Percentiles rank a stretch among this genome's conserved stretches.
These are phyloP conservation scores for Dictyostelium capitatum DNA, from an alignment of 78 protist species.

Conservation along the genomic window DNA sequence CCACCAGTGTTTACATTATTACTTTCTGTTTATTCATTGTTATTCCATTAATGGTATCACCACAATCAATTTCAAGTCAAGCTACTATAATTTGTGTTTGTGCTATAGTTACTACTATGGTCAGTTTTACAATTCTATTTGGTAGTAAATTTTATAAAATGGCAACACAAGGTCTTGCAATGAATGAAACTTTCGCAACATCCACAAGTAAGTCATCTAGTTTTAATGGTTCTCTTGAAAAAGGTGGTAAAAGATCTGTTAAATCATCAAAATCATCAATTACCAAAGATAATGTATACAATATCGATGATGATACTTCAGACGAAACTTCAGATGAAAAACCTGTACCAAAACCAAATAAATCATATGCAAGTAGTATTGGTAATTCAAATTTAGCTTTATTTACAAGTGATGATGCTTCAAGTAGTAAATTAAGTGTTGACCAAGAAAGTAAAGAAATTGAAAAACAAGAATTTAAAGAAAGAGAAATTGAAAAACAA, in stretches of 20 bases:
- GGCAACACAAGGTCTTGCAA: neutral
- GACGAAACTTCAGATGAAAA: neutral
- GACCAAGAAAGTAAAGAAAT: neutral
- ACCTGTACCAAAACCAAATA: neutral
- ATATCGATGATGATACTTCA: conserved; percentile 1
- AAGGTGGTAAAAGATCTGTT: neutral
- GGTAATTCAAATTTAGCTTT: neutral
- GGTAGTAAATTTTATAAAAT: conserved; percentile 21
- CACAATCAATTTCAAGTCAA: neutral
- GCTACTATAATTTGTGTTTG: conserved; percentile 30
- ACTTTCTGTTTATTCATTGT: conserved; percentile 57
- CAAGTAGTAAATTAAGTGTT: conserved; percentile 5
- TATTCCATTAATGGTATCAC: conserved; percentile 48
- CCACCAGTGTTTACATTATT: conserved; percentile 29
- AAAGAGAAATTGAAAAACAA: neutral
- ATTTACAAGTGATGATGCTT: conserved; percentile 1
- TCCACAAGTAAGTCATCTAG: neutral
- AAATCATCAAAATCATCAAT: neutral
- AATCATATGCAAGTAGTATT: neutral
- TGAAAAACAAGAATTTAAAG: neutral
- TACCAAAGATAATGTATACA: neutral
- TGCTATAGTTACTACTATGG: conserved; percentile 8
- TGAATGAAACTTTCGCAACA: conserved; percentile 7
- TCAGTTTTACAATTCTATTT: neutral
- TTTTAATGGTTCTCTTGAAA: neutral